A percentile compares a stretch with the other conserved stretches of the same genome.
Conservation (phyloP, 2,329 filamentous ascomycete genomes). For the Fusarium goolgardi region DNA sequence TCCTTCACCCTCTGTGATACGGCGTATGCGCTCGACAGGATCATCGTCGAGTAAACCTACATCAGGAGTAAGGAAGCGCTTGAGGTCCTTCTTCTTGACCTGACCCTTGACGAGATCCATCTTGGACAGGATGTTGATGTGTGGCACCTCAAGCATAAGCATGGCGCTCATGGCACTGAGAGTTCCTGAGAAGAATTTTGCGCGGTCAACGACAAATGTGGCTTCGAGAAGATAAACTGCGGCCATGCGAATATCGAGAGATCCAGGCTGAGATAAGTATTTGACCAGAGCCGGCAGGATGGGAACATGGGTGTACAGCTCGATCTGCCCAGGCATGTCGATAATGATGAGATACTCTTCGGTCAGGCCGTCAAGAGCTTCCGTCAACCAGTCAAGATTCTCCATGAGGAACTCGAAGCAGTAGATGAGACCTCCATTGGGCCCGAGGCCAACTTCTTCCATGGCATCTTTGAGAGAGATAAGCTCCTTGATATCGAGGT, state of each 20-base stretch:
- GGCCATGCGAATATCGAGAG: slow-evolving; percentile 90
- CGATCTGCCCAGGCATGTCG: slow-evolving; percentile 99
- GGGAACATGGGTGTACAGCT: slow-evolving; percentile 96
- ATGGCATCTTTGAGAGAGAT: slow-evolving; percentile 96
- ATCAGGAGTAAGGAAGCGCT: slow-evolving; percentile 90
- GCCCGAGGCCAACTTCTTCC: slow-evolving; percentile 91
- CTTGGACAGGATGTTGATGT: slow-evolving; percentile 96
- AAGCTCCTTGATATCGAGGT: slow-evolving; percentile 94
- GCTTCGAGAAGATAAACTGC: slow-evolving; percentile 95
- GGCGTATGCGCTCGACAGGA: slow-evolving; percentile 63
- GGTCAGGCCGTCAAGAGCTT: slow-evolving; percentile 84
- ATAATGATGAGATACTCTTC: slow-evolving; percentile 98
- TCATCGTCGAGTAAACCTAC: slow-evolving; percentile 84
- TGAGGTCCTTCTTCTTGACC: slow-evolving; percentile 86
- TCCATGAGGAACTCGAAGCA: slow-evolving; percentile 97
- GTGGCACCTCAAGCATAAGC: slow-evolving; percentile 97
- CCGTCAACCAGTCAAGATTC: slow-evolving; percentile 91
- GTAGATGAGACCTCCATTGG: slow-evolving; percentile 93
- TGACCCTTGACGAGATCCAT: slow-evolving; percentile 97
- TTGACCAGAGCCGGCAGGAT: slow-evolving; percentile 87
- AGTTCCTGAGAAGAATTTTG: slow-evolving; percentile 97
- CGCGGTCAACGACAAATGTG: slow-evolving; percentile 93
- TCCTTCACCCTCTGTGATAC: slow-evolving; percentile 53
- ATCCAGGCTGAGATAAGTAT: slow-evolving; percentile 81
- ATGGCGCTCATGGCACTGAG: slow-evolving; percentile 98